phyloP scores from a whole-genome alignment of 2,329 filamentous ascomycete species.

The Geosmithia flava region DNA sequence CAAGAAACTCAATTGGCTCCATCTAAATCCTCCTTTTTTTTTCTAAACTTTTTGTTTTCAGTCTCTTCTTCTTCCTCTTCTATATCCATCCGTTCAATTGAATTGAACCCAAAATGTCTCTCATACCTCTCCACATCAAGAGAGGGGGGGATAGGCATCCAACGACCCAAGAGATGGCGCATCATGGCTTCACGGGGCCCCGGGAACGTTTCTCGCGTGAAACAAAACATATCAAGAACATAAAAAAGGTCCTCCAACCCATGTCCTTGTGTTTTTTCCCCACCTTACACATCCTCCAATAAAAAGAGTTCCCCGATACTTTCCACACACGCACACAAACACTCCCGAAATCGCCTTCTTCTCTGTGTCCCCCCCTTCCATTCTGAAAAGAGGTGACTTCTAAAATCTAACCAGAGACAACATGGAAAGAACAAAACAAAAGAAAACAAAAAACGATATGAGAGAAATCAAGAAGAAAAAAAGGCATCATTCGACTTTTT shows the following conservation, averaged over 20 bases:
- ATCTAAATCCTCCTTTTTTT: background rate
- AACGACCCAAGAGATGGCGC: background rate
- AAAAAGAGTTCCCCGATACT: background rate
- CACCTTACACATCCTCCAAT: background rate
- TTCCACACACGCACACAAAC: background rate
- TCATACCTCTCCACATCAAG: background rate
- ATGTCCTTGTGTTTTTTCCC: background rate
- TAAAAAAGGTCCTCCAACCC: background rate
- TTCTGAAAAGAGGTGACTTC: background rate
- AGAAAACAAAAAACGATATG: background rate
- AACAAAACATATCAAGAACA: background rate
- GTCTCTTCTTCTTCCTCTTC: background rate
- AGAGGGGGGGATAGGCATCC: background rate
- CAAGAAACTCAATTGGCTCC: background rate
- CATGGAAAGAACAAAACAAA: background rate
- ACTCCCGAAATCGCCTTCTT: background rate
- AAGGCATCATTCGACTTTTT: slow-evolving; percentile 1
- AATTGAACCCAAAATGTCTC: background rate
- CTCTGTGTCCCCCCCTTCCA: background rate
- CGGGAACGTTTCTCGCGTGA: background rate
- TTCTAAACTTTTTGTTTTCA: background rate
- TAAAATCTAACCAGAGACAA: background rate
- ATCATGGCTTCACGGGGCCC: background rate
- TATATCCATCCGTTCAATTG: slow-evolving; percentile 2
- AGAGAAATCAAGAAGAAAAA: background rate